phyloP scores from a whole-genome alignment of 352 stramenopile species.

The Globisporangium mamillatum region DNA sequence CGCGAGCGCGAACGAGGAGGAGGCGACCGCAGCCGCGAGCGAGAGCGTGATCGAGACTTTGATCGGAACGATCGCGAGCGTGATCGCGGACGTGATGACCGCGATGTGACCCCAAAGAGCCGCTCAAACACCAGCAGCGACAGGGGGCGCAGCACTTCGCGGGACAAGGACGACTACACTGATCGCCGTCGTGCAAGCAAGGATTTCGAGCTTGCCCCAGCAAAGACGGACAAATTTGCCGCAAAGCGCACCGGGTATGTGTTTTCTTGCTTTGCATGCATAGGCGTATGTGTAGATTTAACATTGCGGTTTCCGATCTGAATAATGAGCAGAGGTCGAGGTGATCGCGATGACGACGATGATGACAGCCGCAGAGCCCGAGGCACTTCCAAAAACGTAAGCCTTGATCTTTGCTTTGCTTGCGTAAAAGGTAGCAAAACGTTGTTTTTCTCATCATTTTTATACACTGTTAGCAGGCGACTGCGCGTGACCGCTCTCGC shows the following conservation, averaged over 20 bases:
- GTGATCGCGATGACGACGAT: constrained; percentile 56
- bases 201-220: constrained; percentile 34
- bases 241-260: constrained; percentile 34
- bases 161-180: constrained; percentile 28
- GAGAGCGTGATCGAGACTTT: constrained; percentile 33
- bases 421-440: neutral
- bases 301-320: neutral
- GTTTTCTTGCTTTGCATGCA: constrained; percentile 2
- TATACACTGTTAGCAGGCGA: constrained; percentile 19
- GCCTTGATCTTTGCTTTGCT: constrained; percentile 2
- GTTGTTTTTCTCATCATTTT: neutral
- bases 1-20: constrained; percentile 28
- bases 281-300: neutral
- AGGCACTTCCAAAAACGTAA: constrained; percentile 40
- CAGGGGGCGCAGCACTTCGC: constrained; percentile 19
- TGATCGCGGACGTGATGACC: constrained; percentile 30
- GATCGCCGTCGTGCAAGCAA: constrained; percentile 38
- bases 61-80: constrained; percentile 25
- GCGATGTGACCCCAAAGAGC: constrained; percentile 28
- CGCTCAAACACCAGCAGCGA: constrained; percentile 32
- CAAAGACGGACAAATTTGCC: constrained; percentile 24
- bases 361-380: constrained; percentile 35
- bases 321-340: constrained; percentile 20
- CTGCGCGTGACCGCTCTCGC: constrained; percentile 36
- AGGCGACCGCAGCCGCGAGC: constrained; percentile 26